Base-by-base conservation (phyloP, 1,284 basidiomycete species). In the Rhodotorula sp. region DNA sequence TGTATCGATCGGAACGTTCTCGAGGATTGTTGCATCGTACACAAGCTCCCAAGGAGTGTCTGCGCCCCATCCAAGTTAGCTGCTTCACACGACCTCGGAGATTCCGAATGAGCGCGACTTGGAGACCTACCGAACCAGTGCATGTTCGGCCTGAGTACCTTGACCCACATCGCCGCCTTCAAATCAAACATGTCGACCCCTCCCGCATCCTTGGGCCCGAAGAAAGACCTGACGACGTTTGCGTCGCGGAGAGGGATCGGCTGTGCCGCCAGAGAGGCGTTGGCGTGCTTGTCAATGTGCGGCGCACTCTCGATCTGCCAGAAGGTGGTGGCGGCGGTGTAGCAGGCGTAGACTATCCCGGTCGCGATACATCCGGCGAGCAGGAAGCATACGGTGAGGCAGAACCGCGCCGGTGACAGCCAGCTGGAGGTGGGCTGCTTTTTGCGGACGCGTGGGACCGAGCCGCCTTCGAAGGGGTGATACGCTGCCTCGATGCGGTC, bases 151-250 rank as follows among this genome's bases (percentile, higher is more conserved):
- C 21, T 14, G 18, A 15, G 38, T 4, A 26, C 52, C 10, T 19
- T 26, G 12, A 18, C n/a, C 62, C 62, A 63, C 7, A 63, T 47
- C 19, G 62, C 62, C 16, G 62, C 62, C 52, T 45, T 55, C 38
- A 63, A 26, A 26, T 63, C 43, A 38, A 63, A 63, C 8, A 5
- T 8, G 23, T 63, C 62, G n/a, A 63, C 43, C 26, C 62, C 52
- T 8, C 62, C 62, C 5, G 7, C n/a, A 23, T 45, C 26, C 5
- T 54, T 21, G 28, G 43, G 38, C 16, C 62, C 52, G 10, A 47
- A 63, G 52, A 63, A 63, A 10, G 52, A 55, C 38, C 62, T 26
- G 4, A 63, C 62, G 52, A 63, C 52, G 26, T 19, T 14, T 10
- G 62, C 26, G 31, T 63, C 62, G 38, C n/a, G 47, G 19, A 19